Evolutionary conservation across 176 grass and related monocot species (phyloP), one percentile per base, ranked within the genome.

Genomic region (Musa itinerans): DNA sequence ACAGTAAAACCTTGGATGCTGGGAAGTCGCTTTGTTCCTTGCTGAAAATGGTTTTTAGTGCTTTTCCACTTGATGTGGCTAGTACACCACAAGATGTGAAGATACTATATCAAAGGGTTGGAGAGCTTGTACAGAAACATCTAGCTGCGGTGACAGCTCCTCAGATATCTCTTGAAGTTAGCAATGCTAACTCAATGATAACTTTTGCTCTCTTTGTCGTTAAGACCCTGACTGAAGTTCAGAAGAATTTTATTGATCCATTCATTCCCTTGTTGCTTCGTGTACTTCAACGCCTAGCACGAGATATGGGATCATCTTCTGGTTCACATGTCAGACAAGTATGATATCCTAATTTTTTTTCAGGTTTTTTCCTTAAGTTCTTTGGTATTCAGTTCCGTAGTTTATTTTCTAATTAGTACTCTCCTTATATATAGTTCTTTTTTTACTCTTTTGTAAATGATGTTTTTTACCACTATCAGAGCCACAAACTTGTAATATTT

Each of bases 11-110:
- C 82, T 81, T 92, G 75, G 95, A 99, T 84, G 90, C 88, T 67
- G 95, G 95, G 78, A 99, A 89, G 76, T 94, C 95, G 53, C 80
- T 99, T 73, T 99, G 95, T 81, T 94, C 95, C 22, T 83, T 99
- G 70, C 78, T 99, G 71, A 99, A 94, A 86, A 92, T 92, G 95
- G 95, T 99, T 51, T 94, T 99, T 81, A 86, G 73, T 68, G 88
- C 88, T 53, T 99, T 99, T 79, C 88, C 95, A 56, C 88, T 94
- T 78, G 95, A 99, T 83, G 88, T 84, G 23, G 81, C 90, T 74
- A 83, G 90, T 1, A 99, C 90, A 53, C 90, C 86, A 16, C 90
- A 82, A 64, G 95, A 99, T 79, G 92, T 99, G 73, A 99, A 99
- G 68, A 20, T 76, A 50, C 48, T 99, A 58, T 83, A 89, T 83